Evolutionary conservation across 805 yeast species (phyloP), one percentile per base, ranked within the genome.

Genomic region (Lipomyces yamanashiensis): DNA sequence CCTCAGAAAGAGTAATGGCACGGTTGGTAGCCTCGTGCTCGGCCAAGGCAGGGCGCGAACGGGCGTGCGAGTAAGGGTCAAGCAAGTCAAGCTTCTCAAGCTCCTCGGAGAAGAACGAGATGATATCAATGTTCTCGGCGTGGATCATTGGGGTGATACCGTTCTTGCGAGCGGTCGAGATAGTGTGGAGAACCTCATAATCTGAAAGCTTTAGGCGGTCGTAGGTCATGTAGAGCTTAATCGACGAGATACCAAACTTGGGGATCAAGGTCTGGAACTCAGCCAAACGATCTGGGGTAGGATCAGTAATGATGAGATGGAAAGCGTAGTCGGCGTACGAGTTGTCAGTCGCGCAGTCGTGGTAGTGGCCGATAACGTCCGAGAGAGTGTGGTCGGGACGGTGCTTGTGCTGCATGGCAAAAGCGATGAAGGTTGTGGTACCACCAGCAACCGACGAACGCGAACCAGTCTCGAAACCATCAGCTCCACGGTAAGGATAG

Each of bases 11-110:
- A 2, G 79, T 68, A 44, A 82, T 81, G 3, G 81, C 84, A 53
- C 84, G 76, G 68, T 81, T 80, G 6, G 82, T 76, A 0, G 85
- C 85, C 67, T 82, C 84, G 44, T 81, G 83, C 72, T 82, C 85
- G 6, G 82, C 82, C 21, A 75, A 75, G 0, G 75, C 66, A 5
- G 84, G 84, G 54, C 84, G 75, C 5, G 84, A 79, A n/a, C 79
- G 73, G 1, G 83, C 77, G 66, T 82, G 85, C 64, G 78, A 81
- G 63, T 71, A 79, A 6, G 85, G 84, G 23, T 77, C 80, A 1
- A 76, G 73, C 63, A 78, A 64, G 12, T 75, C 75, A 57, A 77
- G 75, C 62, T 74, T 73, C 63, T 77, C 78, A 15, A 82, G 71
- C 61, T 80, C 79, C 50, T 78, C 78, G 48, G 76, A 77, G 66